Evolutionary conservation across 352 stramenopile genomes (phyloP), one percentile per base, ranked within the genome.

Genomic region (Phytopythium vexans): DNA sequence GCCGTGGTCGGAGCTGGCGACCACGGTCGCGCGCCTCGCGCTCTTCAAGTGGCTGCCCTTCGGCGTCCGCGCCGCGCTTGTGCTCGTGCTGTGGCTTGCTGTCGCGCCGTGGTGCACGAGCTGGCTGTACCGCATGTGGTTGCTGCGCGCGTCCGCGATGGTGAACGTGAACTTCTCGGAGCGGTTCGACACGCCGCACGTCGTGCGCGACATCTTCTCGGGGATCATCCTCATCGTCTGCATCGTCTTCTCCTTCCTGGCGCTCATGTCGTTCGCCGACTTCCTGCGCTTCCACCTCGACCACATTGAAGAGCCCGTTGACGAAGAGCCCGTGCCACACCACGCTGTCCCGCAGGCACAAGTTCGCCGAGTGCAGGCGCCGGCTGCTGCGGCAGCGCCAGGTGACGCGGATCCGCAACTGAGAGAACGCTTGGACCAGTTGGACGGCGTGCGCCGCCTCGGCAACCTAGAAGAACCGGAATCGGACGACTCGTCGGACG

Each of bases 81-180:
- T 94, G 15, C 54, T 82, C 2, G 60, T 88, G 36, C 53, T 97
- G 16, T 98, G 94, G 94, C 66, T 97, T 8, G 65, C 86, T 2
- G 72, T 97, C 27, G 80, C 91, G 37, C 94, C 94, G 0, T 88
- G 94, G 65, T 88, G 83, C 50, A 98, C 94, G 14, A 92, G 91
- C 34, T 97, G 92, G 79, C 80, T 98, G 52, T 98, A 98, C 66
- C 88, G 94, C 52, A 91, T 95, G 63, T 98, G 91, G 92, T 84
- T 97, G 53, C 61, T 96, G 44, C 86, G 91, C 15, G 81, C 87
- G 42, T 84, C 77, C 8, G 72, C 86, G 11, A 92, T 97, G 69
- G 72, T 89, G 40, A 89, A 92, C 54, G 79, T 93, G 45, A 93
- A 93, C 85, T 79, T 79, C 49, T 66, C 71, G 35, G 70, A 96